Conservation (phyloP, 331 rosid genomes). For the Prunus yedoensis region DNA sequence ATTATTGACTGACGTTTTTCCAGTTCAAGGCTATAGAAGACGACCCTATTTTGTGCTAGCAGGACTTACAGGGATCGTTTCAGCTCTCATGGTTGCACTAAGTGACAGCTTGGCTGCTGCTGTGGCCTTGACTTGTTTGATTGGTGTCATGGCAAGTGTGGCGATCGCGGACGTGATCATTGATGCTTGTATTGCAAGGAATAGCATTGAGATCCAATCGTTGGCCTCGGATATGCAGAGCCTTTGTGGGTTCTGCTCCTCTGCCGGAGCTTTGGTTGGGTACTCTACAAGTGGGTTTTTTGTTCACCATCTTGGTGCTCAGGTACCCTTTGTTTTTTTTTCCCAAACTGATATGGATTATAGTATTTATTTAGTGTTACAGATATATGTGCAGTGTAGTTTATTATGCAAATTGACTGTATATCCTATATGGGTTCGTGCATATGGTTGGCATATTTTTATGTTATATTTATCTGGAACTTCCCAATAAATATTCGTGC, state of each 20-base stretch:
- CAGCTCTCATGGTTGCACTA: slow-evolving; percentile 36
- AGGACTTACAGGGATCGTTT: slow-evolving; percentile 41
- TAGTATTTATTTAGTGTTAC: background rate
- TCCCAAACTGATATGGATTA: too few species aligned
- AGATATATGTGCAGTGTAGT: background rate
- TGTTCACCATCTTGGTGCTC: slow-evolving; percentile 63
- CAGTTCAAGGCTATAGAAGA: slow-evolving; percentile 51
- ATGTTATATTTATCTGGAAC: background rate
- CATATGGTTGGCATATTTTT: background rate
- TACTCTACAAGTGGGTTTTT: slow-evolving; percentile 54
- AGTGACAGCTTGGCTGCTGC: slow-evolving; percentile 8
- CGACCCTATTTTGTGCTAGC: slow-evolving; percentile 54
- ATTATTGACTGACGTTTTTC: slow-evolving; percentile 54
- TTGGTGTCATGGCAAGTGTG: slow-evolving; percentile 50
- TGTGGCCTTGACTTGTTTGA: slow-evolving; percentile 43
- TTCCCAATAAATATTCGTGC: background rate
- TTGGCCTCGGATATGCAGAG: slow-evolving; percentile 73
- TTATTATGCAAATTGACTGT: background rate
- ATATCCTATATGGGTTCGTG: background rate
- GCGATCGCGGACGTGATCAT: slow-evolving; percentile 72
- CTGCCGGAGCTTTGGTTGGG: slow-evolving; percentile 62
- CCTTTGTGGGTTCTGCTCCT: slow-evolving; percentile 57
- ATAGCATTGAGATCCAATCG: slow-evolving; percentile 51
- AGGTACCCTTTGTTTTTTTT: slow-evolving; percentile 31
- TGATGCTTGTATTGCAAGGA: slow-evolving; percentile 75